Evolutionary conservation across 495 filamentous ascomycete genomes (phyloP).

Genomic region (Aspergillus affinis): DNA sequence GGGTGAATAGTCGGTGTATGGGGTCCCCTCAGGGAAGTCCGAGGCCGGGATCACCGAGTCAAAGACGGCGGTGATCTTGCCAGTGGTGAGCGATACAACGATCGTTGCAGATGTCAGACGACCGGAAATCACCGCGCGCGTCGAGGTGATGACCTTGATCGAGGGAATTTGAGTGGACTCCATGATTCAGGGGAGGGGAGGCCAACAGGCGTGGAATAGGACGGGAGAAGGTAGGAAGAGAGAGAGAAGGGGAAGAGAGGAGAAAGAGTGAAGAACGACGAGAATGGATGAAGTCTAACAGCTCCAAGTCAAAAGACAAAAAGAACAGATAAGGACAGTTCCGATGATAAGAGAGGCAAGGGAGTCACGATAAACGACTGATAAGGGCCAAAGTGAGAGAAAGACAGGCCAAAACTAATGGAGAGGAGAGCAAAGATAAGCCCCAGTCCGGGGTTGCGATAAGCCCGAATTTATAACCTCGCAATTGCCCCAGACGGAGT

Average conservation of each 20-base stretch:
- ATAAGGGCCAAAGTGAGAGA: not conserved
- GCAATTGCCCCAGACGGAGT: not conserved
- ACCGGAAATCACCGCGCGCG: conserved; percentile 69
- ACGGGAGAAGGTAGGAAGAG: conserved; percentile 4
- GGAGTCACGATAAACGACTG: not conserved
- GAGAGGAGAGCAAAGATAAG: not conserved
- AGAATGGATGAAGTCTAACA: not conserved
- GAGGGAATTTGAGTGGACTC: conserved; percentile 36
- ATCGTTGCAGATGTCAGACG: conserved; percentile 75
- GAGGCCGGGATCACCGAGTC: conserved; percentile 67
- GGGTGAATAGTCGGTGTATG: conserved; percentile 85
- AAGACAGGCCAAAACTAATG: not conserved
- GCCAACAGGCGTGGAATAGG: not conserved
- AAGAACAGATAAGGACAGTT: not conserved
- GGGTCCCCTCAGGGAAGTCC: conserved; percentile 68
- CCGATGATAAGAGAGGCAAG: not conserved
- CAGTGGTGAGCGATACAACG: conserved; percentile 71
- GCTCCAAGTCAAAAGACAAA: not conserved
- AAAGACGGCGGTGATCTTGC: conserved; percentile 81
- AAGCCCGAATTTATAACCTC: not conserved
- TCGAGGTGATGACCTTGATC: conserved; percentile 77
- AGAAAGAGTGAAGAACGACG: not conserved
- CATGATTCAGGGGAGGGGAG: conserved; percentile 21
- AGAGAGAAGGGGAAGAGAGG: not conserved
- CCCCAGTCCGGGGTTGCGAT: not conserved